A percentile compares a stretch with the other conserved stretches of the same genome.
Conservation (phyloP, 306 rosid genomes). For the Cicer arietinum region DNA sequence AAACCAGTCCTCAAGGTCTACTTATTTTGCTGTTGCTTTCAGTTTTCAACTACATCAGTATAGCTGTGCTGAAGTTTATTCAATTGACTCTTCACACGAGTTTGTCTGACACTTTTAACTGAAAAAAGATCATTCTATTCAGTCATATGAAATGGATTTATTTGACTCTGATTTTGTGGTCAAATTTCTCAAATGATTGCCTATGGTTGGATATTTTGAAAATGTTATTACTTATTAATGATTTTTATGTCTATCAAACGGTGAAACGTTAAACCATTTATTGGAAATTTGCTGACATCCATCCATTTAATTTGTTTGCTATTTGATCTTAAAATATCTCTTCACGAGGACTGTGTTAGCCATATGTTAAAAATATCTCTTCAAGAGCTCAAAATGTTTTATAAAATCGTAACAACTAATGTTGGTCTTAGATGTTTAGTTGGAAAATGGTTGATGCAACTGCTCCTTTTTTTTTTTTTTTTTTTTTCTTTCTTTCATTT, state of each 20-base stretch:
- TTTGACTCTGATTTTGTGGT: background rate
- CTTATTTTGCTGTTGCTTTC: constrained; percentile 3
- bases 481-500: background rate
- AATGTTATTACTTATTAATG: background rate
- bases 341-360: background rate
- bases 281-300: constrained; percentile 5
- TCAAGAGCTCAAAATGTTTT: constrained; percentile 22
- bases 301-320: background rate
- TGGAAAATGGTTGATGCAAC: constrained; percentile 13
- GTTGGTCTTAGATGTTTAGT: constrained; percentile 13
- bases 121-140: background rate
- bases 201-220: background rate
- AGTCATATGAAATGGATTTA: background rate
- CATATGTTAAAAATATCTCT: background rate
- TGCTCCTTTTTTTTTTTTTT: background rate
- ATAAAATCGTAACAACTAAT: constrained; percentile 28
- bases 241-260: background rate
- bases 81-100: background rate
- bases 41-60: background rate
- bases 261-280: background rate
- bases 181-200: background rate
- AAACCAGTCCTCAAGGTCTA: background rate
- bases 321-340: constrained; percentile 1
- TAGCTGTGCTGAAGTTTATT: background rate
- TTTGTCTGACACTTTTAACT: background rate